These are phyloP conservation scores for Coemansia sp. DNA, from an alignment of 192 early-diverging fungal genomes.

Conservation along the genomic window DNA sequence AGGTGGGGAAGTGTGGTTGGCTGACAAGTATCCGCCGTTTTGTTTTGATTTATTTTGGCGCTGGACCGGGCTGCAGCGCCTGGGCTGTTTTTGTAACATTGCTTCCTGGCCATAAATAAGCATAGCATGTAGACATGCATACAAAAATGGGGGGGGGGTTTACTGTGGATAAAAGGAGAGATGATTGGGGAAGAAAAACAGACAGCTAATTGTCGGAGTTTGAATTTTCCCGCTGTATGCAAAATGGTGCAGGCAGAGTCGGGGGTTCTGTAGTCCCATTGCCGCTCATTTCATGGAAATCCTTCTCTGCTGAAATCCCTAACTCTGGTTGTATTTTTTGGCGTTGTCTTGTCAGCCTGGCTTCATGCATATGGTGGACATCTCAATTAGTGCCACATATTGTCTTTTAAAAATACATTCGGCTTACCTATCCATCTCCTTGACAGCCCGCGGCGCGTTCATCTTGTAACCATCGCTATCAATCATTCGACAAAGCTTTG, in stretches of 20 bases:
- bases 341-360: neutral
- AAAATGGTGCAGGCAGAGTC: neutral
- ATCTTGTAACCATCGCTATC: slow-evolving; percentile 35
- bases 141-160: neutral
- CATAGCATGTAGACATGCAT: neutral
- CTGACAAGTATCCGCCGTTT: neutral
- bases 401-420: neutral
- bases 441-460: slow-evolving; percentile 38
- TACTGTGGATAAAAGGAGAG: slow-evolving; percentile 7
- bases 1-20: neutral
- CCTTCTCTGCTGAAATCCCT: neutral
- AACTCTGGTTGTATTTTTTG: neutral
- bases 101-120: neutral
- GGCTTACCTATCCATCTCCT: slow-evolving; percentile 51
- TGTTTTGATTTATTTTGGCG: neutral
- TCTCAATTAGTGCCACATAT: too few relatives aligned
- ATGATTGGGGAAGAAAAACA: slow-evolving; percentile 5
- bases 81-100: neutral
- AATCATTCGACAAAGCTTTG: slow-evolving; percentile 20
- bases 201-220: slow-evolving; percentile 44
- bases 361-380: neutral
- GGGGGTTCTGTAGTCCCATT: neutral
- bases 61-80: neutral
- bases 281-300: neutral
- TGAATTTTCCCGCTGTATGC: slow-evolving; percentile 27